These are phyloP conservation scores for Aspergillus sp. DNA, from an alignment of 2,329 filamentous ascomycete genomes.

Conservation along the genomic window DNA sequence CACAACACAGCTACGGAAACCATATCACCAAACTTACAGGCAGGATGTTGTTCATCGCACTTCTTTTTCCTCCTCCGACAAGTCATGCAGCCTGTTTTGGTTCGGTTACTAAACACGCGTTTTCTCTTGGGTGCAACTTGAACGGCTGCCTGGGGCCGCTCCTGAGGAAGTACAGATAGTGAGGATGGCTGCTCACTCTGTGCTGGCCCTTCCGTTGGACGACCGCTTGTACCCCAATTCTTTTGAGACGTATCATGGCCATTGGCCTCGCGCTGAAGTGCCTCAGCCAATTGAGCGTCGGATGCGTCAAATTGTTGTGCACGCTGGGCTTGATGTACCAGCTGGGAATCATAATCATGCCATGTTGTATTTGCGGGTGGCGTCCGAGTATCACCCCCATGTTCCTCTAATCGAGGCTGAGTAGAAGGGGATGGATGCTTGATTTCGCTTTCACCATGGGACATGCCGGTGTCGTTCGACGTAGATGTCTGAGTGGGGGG, in stretches of 20 bases:
- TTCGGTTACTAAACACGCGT: conserved; percentile 80
- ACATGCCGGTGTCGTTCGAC: conserved; percentile 22
- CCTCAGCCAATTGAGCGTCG: conserved; percentile 55
- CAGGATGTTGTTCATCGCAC: conserved; percentile 90
- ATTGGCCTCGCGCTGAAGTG: conserved; percentile 53
- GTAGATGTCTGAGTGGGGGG: conserved; percentile 22
- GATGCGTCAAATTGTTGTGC: conserved; percentile 48
- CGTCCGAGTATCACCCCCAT: conserved; percentile 32
- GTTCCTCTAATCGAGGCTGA: conserved; percentile 30
- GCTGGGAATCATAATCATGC: conserved; percentile 44
- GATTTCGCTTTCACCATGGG: conserved; percentile 23
- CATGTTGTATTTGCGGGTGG: conserved; percentile 35
- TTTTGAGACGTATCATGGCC: conserved; percentile 39
- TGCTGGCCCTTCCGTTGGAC: conserved; percentile 38
- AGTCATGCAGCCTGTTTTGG: conserved; percentile 93
- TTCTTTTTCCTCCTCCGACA: conserved; percentile 95
- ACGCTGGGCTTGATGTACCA: conserved; percentile 50
- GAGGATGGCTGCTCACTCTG: conserved; percentile 38
- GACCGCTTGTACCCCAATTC: conserved; percentile 35
- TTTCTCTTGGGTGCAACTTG: conserved; percentile 50
- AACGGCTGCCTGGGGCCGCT: conserved; percentile 36
- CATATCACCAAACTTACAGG: conserved; percentile 65
- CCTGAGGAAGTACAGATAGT: conserved; percentile 34
- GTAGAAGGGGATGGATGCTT: conserved; percentile 24
- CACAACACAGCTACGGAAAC: not conserved